Base-by-base conservation (phyloP, 495 filamentous ascomycete genomes). In the Schizothecium vesticola region DNA sequence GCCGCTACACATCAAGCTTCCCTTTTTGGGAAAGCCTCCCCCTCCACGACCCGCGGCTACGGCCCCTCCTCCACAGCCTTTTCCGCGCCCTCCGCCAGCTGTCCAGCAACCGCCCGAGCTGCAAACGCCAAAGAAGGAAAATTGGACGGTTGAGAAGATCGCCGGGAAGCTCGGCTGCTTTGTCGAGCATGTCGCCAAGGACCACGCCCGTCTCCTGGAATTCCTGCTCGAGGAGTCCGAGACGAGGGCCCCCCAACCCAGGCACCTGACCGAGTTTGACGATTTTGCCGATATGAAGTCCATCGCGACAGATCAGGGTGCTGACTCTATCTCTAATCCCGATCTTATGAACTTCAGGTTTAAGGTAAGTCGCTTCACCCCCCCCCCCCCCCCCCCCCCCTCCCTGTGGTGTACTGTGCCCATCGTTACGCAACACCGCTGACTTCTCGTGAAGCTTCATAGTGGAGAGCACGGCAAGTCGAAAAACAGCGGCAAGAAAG, bases 161-260 rank as follows among this genome's bases (percentile, higher is more conserved):
- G 80, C 74, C 56, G 63, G 56, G 8, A 66, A 68, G 16, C 71
- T 84, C 28, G 67, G 64, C 31, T 56, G 65, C 3, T 76, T 78
- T 43, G 70, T 72, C 10, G 69, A 71, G 8, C 71, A 79, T 23
- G 77, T 83, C 12, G 68, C 72, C 55, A 66, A 72, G 12, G 78
- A 78, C n/a, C 80, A 80, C 51, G 71, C 78, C 2, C 75, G 73
- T 3, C 79, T 83, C 51, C 76, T 74, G 64, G 73, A 72, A 11
- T 82, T 72, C 31, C 67, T 78, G 29, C 76, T 82, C 25, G 78
- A 81, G 56, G 76, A 78, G 24, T 78, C 78, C 61, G 80, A 81
- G 59, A 75, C 72, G 22, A 77, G 74, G 56, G 77, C 75, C 3
- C 77, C 73, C 2, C 59, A 72, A 31, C 74, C 71, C n/a, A 75